Evolutionary conservation across 371 early-diverging fungal species (phyloP).

Genomic region (Cokeromyces recurvatus): DNA sequence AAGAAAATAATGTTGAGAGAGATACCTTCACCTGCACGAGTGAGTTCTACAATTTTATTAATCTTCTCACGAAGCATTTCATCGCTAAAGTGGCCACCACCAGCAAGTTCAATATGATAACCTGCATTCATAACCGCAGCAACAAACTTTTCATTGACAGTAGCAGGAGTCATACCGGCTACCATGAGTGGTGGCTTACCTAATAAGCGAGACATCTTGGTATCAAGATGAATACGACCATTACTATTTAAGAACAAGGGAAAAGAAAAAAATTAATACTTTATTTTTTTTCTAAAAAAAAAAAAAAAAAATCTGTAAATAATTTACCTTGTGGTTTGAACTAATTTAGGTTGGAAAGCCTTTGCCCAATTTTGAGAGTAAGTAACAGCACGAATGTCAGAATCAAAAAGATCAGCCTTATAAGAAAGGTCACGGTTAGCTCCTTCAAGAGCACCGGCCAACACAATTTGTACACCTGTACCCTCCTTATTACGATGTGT

Average conservation of each 20-base stretch:
- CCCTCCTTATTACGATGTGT: conserved; percentile 95
- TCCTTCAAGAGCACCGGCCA: conserved; percentile 71
- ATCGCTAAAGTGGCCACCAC: conserved; percentile 94
- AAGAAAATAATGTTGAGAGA: conserved; percentile 90
- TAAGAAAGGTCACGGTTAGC: conserved; percentile 69
- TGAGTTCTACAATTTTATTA: conserved; percentile 68
- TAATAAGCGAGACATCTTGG: conserved; percentile 83
- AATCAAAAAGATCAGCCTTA: conserved; percentile 82
- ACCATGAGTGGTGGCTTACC: conserved; percentile 91
- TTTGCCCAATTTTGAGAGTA: conserved; percentile 90
- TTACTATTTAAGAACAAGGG: too few relatives aligned
- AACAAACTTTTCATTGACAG: conserved; percentile 73
- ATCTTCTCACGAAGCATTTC: conserved; percentile 76
- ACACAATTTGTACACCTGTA: conserved; percentile 85
- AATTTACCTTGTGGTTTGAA: conserved; percentile 45
- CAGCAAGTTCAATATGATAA: conserved; percentile 92
- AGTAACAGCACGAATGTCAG: conserved; percentile 71
- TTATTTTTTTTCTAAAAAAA: neutral
- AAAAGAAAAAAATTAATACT: conserved; percentile 1
- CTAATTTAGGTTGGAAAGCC: conserved; percentile 78
- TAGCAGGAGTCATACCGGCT: conserved; percentile 89
- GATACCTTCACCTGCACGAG: conserved; percentile 85
- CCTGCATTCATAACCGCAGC: conserved; percentile 91
- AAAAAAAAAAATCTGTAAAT: neutral
- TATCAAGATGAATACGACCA: conserved; percentile 82